Percentiles rank a stretch among this genome's conserved stretches.
Conservation (phyloP, 768 basidiomycete genomes). For the Asterophora lycoperdoides region DNA sequence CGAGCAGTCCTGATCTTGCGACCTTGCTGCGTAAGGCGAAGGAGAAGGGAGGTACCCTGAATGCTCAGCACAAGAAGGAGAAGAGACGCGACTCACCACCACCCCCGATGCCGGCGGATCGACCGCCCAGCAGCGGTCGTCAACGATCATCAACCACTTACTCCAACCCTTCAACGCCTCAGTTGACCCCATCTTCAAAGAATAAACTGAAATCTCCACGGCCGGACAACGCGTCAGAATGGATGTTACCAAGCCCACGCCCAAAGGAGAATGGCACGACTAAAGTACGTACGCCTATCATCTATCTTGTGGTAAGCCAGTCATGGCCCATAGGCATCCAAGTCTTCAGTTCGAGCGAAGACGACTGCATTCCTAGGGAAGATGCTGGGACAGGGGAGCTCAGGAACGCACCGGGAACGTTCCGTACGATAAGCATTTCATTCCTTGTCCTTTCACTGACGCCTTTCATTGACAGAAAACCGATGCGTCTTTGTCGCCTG, state of each 20-base stretch:
- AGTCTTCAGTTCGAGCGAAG: slow-evolving; percentile 68
- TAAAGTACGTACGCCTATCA: slow-evolving; percentile 42
- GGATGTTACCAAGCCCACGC: slow-evolving; percentile 45
- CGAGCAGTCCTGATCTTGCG: slow-evolving; percentile 88
- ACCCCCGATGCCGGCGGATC: slow-evolving; percentile 42
- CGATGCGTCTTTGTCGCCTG: slow-evolving; percentile 37
- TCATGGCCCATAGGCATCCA: slow-evolving; percentile 36
- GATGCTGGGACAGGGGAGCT: slow-evolving; percentile 56
- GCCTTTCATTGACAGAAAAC: slow-evolving; percentile 42
- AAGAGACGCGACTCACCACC: slow-evolving; percentile 32
- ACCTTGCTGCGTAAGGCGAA: slow-evolving; percentile 83
- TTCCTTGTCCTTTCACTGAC: slow-evolving; percentile 17
- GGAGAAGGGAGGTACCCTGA: slow-evolving; percentile 51
- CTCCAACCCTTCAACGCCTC: slow-evolving; percentile 22
- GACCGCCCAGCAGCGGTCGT: slow-evolving; percentile 27
- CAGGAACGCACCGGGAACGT: slow-evolving; percentile 25
- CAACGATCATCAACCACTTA: slow-evolving; percentile 42
- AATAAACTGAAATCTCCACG: slow-evolving; percentile 26
- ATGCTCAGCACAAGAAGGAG: slow-evolving; percentile 28
- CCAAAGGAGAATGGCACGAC: slow-evolving; percentile 40
- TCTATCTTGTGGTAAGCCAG: background rate
- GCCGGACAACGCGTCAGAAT: slow-evolving; percentile 30
- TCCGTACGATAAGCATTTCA: slow-evolving; percentile 52
- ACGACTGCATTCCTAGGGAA: slow-evolving; percentile 80
- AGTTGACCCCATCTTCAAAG: slow-evolving; percentile 31